Base-by-base conservation (phyloP, 371 early-diverging fungal species). In the Capniomyces stellatus region DNA sequence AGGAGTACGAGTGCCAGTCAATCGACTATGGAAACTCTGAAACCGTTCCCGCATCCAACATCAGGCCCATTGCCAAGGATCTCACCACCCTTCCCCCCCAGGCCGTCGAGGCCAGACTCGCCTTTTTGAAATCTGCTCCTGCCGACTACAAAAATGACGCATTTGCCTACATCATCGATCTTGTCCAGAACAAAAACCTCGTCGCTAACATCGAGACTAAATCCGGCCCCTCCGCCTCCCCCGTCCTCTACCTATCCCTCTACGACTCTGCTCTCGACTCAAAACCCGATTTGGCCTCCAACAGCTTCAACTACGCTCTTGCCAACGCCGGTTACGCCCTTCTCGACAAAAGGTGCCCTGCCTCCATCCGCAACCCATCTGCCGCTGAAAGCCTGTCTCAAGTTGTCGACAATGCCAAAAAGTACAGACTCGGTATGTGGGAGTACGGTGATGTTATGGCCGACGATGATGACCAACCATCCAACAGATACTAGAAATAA, bases 21-120 rank as follows among this genome's bases (percentile, higher is more conserved):
- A 72, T 92, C 42, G 96, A 95, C 70, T 93, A 83, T 67, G 96
- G 96, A 59, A 93, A 95, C 67, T 71, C 78, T 8, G 89, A 88
- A 58, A 63, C 68, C 0, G 53, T 87, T 13, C 66, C 78, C 0
- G 53, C 65, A 27, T 67, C 71, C 40, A 77, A 79, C 15, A 58
- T 83, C n/a, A 75, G 79, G 13, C 68, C 82, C 12, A 58, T 88
- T 24, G 75, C 84, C 15, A 59, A 72, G 30, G 71, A 75, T 51
- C 82, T 82, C 64, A 70, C 72, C 41, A 61, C 71, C 24, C 64
- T 85, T 42, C 79, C 82, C 23, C 70, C 87, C 18, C 88, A 88
- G 58, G 87, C 93, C 23, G 70, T 75, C 25, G 89, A 89, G 62
- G 89, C 91, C 4, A 69, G 73, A 1, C 70, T 95, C 23, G 86